Percentiles rank a stretch among this genome's conserved stretches.
phyloP scores from a whole-genome alignment of 2,329 filamentous ascomycete species.

The Colletotrichum incanum region DNA sequence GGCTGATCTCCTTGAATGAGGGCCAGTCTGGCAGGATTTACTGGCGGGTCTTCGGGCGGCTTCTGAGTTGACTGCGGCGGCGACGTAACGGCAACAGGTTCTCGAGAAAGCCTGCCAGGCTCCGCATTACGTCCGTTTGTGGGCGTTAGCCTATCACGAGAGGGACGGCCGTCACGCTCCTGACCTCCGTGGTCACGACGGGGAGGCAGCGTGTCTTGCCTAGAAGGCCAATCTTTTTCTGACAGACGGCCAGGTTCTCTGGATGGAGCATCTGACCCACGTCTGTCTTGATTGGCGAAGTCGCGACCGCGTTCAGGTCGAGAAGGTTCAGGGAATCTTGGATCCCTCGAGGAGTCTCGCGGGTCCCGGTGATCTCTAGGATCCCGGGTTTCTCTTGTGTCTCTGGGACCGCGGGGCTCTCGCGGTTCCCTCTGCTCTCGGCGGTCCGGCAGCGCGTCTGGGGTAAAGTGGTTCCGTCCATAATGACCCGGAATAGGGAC shows the following conservation, averaged over 20 bases:
- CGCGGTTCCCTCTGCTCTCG: constrained; percentile 52
- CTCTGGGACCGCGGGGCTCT: constrained; percentile 52
- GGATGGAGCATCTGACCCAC: constrained; percentile 54
- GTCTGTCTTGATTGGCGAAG: constrained; percentile 58
- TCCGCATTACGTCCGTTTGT: constrained; percentile 48
- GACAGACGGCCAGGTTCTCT: constrained; percentile 56
- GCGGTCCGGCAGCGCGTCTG: constrained; percentile 44
- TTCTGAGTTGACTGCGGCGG: constrained; percentile 47
- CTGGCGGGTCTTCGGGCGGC: constrained; percentile 62
- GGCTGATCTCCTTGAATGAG: constrained; percentile 59
- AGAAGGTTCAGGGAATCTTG: constrained; percentile 57
- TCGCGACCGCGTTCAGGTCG: constrained; percentile 62
- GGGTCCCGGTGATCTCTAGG: constrained; percentile 49
- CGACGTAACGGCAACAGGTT: constrained; percentile 45
- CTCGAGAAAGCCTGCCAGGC: constrained; percentile 46
- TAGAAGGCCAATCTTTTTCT: constrained; percentile 57
- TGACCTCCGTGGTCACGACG: constrained; percentile 55
- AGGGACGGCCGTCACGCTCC: constrained; percentile 56
- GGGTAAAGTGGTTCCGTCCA: constrained; percentile 60
- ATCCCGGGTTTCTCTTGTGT: constrained; percentile 45
- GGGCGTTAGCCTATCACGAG: constrained; percentile 54
- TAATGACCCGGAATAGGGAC: constrained; percentile 67
- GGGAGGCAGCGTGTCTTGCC: constrained; percentile 51
- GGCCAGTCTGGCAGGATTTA: constrained; percentile 71
- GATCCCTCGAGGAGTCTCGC: constrained; percentile 54